A percentile compares a stretch with the other conserved stretches of the same genome.
Evolutionary conservation across 768 basidiomycete genomes (phyloP).

Genomic region (Artomyces pyxidatus): DNA sequence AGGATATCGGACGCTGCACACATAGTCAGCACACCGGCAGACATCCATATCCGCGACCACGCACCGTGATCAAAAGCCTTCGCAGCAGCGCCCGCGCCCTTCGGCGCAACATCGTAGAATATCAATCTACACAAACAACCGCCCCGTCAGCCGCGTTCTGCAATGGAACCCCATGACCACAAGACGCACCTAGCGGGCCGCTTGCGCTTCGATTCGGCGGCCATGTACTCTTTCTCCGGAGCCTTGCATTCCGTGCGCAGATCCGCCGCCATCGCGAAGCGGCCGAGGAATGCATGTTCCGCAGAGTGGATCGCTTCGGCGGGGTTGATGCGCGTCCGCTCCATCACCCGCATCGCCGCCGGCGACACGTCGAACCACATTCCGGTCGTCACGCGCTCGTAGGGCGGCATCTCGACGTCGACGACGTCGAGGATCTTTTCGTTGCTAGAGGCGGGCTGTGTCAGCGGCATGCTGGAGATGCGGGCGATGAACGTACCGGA

Average conservation of each 20-base stretch:
- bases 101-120: slow-evolving; percentile 69
- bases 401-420: slow-evolving; percentile 70
- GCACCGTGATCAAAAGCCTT: slow-evolving; percentile 80
- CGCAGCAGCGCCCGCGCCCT: slow-evolving; percentile 51
- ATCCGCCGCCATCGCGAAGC: slow-evolving; percentile 60
- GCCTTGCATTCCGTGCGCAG: slow-evolving; percentile 80
- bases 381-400: slow-evolving; percentile 65
- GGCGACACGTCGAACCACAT: slow-evolving; percentile 74
- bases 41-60: slow-evolving; percentile 4
- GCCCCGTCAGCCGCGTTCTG: neutral
- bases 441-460: neutral
- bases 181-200: slow-evolving; percentile 53
- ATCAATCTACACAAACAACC: slow-evolving; percentile 60
- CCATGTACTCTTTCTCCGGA: slow-evolving; percentile 63
- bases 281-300: slow-evolving; percentile 75
- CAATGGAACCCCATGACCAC: neutral
- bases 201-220: slow-evolving; percentile 43
- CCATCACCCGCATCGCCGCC: slow-evolving; percentile 42
- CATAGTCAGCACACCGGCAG: neutral
- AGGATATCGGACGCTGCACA: slow-evolving; percentile 46
- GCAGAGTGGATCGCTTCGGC: slow-evolving; percentile 84
- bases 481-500: slow-evolving; percentile 36
- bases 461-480: neutral
- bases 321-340: slow-evolving; percentile 45
- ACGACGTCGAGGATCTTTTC: slow-evolving; percentile 66